These are phyloP conservation scores for Tulasnella sp. DNA, from an alignment of 768 basidiomycete species.

Conservation along the genomic window DNA sequence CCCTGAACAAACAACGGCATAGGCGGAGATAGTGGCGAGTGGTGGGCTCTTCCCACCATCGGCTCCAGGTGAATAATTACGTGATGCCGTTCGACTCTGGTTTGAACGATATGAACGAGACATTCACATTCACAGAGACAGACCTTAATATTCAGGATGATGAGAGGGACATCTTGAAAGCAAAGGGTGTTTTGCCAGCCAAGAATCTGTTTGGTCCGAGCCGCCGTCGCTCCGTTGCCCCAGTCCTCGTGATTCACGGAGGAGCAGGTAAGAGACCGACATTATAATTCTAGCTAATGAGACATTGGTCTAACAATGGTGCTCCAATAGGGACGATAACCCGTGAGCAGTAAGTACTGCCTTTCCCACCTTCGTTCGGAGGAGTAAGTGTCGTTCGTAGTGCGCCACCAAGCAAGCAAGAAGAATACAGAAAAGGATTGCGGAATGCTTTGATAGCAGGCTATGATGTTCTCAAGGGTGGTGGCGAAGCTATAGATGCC, in stretches of 20 bases:
- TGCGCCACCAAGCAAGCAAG: constrained; percentile 59
- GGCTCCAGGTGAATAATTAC: background rate
- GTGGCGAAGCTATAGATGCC: constrained; percentile 82
- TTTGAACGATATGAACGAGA: background rate
- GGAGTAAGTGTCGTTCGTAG: constrained; percentile 1
- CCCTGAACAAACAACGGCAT: background rate
- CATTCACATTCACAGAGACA: background rate
- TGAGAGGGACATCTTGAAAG: background rate
- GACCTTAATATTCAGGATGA: background rate
- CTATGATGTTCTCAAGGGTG: constrained; percentile 56
- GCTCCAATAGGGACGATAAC: background rate
- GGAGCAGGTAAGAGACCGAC: constrained; percentile 50
- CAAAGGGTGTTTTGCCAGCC: background rate
- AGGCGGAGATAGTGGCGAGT: background rate
- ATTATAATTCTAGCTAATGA: background rate
- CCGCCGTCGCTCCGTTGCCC: background rate
- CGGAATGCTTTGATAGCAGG: constrained; percentile 57
- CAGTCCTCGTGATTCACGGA: constrained; percentile 68
- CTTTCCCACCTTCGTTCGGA: background rate
- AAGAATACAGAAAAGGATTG: constrained; percentile 56
- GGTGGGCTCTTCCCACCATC: background rate
- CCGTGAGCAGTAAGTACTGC: background rate
- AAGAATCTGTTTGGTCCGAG: background rate
- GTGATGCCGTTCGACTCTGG: background rate
- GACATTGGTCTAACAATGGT: background rate